Percentiles rank a stretch among this genome's conserved stretches.
Evolutionary conservation across 164 flowering plant species (phyloP).

Genomic region (Cinnamomum micranthum): DNA sequence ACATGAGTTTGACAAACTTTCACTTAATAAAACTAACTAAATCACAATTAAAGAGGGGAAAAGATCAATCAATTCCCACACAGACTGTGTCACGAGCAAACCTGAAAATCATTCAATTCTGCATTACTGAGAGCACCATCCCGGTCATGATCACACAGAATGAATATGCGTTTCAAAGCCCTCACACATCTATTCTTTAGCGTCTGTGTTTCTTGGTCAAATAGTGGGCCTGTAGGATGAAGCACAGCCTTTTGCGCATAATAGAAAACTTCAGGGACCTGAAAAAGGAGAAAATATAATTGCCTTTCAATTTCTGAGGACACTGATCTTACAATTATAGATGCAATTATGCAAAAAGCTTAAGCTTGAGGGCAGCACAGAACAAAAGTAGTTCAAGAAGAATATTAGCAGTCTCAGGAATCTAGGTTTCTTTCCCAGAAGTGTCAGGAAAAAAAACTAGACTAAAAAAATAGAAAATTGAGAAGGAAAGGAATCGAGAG

Average conservation of each 20-base stretch:
- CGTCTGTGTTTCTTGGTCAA: constrained; percentile 66
- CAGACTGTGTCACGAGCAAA: constrained; percentile 8
- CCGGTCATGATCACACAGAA: constrained; percentile 66
- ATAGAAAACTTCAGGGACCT: constrained; percentile 96
- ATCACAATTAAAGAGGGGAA: background rate
- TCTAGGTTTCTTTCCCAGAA: too few relatives aligned
- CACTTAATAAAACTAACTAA: background rate
- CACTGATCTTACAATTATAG: background rate
- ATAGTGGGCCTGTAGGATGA: constrained; percentile 68
- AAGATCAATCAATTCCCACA: background rate
- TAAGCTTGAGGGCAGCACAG: background rate
- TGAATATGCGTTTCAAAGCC: constrained; percentile 70
- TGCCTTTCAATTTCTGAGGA: background rate
- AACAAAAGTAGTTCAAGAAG: background rate
- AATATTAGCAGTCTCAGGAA: background rate
- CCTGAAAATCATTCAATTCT: constrained; percentile 91
- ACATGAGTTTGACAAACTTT: background rate
- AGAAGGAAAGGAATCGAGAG: too few relatives aligned
- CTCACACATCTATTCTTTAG: constrained; percentile 58
- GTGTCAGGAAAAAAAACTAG: too few relatives aligned
- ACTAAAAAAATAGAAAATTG: too few relatives aligned
- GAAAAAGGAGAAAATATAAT: constrained; percentile 13
- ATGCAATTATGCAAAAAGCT: background rate
- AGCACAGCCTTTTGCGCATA: constrained; percentile 95
- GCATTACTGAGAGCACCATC: constrained; percentile 74